phyloP scores from a whole-genome alignment of 1,284 basidiomycete species.

The Lignosus rhinocerotis region DNA sequence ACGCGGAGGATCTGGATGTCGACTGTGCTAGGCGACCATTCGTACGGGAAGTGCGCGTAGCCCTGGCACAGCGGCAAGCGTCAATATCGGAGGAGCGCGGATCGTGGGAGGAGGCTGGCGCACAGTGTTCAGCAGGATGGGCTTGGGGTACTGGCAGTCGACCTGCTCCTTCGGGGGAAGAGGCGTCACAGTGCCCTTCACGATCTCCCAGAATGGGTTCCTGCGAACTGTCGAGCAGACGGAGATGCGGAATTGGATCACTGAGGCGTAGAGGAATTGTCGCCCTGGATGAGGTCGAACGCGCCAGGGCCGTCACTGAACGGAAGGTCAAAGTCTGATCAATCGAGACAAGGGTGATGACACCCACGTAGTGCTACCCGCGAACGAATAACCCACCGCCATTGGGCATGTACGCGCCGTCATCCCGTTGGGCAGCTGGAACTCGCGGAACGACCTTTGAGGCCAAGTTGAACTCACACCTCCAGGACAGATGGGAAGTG shows the following conservation, averaged over 20 bases:
- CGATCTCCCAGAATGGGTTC: conserved; percentile 83
- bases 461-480: background rate
- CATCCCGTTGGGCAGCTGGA: conserved; percentile 67
- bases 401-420: conserved; percentile 74
- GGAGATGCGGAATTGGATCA: no score
- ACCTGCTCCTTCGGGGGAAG: conserved; percentile 58
- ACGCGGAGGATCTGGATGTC: conserved; percentile 80
- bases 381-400: conserved; percentile 75
- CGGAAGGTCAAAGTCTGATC: background rate
- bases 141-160: conserved; percentile 80
- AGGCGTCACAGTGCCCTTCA: conserved; percentile 74
- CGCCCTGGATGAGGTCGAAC: conserved; percentile 80
- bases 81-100: background rate
- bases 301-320: conserved; percentile 77
- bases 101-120: conserved; percentile 21
- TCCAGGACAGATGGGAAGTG: background rate
- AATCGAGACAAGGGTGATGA: background rate
- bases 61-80: conserved; percentile 43
- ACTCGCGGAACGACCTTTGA: conserved; percentile 61
- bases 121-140: conserved; percentile 74
- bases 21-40: conserved; percentile 77
- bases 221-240: no score
- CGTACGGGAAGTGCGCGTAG: conserved; percentile 66
- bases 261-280: conserved; percentile 59
- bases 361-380: conserved; percentile 76